A percentile compares a stretch with the other conserved stretches of the same genome.
These are phyloP conservation scores for Allium fistulosum DNA, from an alignment of 106 monocot genomes.

Conservation along the genomic window DNA sequence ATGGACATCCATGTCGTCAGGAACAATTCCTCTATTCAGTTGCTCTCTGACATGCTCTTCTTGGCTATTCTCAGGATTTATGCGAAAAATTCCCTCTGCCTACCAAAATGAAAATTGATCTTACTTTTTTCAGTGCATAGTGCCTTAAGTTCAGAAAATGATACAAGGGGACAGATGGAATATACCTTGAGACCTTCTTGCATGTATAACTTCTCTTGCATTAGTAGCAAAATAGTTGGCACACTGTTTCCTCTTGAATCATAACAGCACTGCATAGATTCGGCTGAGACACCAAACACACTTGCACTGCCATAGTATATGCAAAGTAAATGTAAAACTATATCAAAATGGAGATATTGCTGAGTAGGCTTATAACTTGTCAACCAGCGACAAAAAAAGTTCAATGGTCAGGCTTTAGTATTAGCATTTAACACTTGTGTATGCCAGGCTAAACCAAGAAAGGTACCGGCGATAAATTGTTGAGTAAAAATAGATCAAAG, in stretches of 20 bases:
- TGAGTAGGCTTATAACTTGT: too few species aligned
- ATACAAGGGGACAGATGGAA: too few species aligned
- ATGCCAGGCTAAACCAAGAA: too few species aligned
- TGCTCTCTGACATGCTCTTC: conserved; percentile 80
- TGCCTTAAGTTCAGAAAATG: too few species aligned
- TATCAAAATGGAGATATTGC: too few species aligned
- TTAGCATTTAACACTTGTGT: too few species aligned
- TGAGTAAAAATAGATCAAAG: too few species aligned
- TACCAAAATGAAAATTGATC: conserved; percentile 16
- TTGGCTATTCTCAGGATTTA: conserved; percentile 86
- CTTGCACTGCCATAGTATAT: conserved; percentile 55
- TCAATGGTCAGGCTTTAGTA: too few species aligned
- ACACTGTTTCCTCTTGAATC: conserved; percentile 91
- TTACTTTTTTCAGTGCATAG: neutral
- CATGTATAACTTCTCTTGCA: conserved; percentile 81
- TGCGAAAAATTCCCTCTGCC: conserved; percentile 94
- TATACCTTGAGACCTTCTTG: conserved; percentile 85
- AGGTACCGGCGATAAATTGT: too few species aligned
- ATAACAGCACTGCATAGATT: conserved; percentile 91
- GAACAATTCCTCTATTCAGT: conserved; percentile 78
- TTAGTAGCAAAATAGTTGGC: conserved; percentile 79
- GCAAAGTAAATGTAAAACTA: neutral
- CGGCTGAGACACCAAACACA: conserved; percentile 90
- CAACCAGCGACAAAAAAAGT: too few species aligned
- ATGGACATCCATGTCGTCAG: conserved; percentile 87